A percentile compares a stretch with the other conserved stretches of the same genome.
Evolutionary conservation across 192 early-diverging fungal genomes (phyloP).

Genomic region (Rhizoclosmatium sp.): DNA sequence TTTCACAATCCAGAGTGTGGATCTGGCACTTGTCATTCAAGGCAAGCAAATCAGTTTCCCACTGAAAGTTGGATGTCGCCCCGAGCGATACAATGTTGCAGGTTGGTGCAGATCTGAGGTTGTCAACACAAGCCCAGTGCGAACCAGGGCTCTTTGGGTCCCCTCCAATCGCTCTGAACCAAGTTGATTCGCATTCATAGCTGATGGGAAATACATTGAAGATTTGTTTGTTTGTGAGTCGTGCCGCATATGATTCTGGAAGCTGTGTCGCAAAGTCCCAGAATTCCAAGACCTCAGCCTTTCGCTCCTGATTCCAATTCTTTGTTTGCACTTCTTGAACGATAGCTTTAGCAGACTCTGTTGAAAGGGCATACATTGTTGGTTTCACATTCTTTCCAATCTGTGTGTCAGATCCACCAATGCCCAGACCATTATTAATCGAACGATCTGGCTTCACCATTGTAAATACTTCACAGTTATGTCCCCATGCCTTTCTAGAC

Average conservation of each 20-base stretch:
- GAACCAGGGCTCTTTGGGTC: not conserved
- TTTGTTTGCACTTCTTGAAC: not conserved
- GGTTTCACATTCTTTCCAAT: not conserved
- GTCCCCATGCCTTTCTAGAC: not conserved
- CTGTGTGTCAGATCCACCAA: not conserved
- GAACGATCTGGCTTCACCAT: not conserved
- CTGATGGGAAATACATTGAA: not conserved
- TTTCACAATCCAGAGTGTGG: not conserved
- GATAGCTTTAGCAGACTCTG: not conserved
- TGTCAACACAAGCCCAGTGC: conserved; percentile 5
- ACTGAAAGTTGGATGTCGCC: not conserved
- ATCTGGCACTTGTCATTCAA: not conserved
- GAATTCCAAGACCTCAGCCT: not conserved
- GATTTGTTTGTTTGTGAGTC: not conserved
- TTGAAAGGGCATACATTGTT: not conserved
- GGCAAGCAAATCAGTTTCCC: conserved; percentile 5
- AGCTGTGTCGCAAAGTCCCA: not conserved
- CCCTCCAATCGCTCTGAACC: not conserved
- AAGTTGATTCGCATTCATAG: not conserved
- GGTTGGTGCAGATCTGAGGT: not conserved
- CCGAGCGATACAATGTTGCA: conserved; percentile 1
- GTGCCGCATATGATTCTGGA: not conserved
- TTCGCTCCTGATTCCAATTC: not conserved
- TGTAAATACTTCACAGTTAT: not conserved
- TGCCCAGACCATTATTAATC: not conserved